These are phyloP conservation scores for Yamadazyma conglobata DNA, from an alignment of 1,139 yeast genomes.

Conservation along the genomic window DNA sequence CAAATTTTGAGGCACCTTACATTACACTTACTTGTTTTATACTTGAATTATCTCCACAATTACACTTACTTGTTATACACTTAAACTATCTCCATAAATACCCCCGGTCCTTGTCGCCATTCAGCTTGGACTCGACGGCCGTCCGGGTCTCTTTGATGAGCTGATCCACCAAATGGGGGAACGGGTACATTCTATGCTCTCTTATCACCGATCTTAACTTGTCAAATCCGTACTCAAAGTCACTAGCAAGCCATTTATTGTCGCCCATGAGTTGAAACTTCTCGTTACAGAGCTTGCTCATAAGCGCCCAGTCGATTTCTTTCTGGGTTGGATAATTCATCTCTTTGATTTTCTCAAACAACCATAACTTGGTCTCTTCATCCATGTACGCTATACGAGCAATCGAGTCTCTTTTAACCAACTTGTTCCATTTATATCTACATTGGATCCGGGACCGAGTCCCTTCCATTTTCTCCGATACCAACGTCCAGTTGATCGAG, in stretches of 20 bases:
- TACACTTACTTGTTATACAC: background rate
- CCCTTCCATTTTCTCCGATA: constrained; percentile 87
- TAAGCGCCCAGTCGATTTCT: constrained; percentile 56
- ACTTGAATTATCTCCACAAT: constrained; percentile 8
- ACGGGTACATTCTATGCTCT: constrained; percentile 25
- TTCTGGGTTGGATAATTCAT: constrained; percentile 44
- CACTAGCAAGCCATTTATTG: constrained; percentile 27
- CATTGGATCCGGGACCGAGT: constrained; percentile 87
- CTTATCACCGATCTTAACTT: constrained; percentile 29
- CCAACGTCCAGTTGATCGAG: constrained; percentile 82
- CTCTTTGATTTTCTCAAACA: constrained; percentile 49
- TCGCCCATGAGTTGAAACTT: constrained; percentile 8
- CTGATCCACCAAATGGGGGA: constrained; percentile 22
- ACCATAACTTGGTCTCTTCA: constrained; percentile 53
- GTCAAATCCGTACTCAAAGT: constrained; percentile 35
- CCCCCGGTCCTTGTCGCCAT: constrained; percentile 6
- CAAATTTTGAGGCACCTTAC: too few relatives aligned
- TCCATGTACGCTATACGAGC: constrained; percentile 50
- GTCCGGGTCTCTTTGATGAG: constrained; percentile 13
- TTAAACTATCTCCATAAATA: constrained; percentile 8
- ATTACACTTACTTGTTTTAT: background rate
- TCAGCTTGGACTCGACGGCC: background rate
- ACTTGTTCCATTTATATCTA: constrained; percentile 89
- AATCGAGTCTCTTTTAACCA: constrained; percentile 58
- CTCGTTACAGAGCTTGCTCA: constrained; percentile 12